Evolutionary conservation across 148 eudicot genomes (phyloP), one percentile per base, ranked within the genome.

Genomic region (Arbutus unedo): DNA sequence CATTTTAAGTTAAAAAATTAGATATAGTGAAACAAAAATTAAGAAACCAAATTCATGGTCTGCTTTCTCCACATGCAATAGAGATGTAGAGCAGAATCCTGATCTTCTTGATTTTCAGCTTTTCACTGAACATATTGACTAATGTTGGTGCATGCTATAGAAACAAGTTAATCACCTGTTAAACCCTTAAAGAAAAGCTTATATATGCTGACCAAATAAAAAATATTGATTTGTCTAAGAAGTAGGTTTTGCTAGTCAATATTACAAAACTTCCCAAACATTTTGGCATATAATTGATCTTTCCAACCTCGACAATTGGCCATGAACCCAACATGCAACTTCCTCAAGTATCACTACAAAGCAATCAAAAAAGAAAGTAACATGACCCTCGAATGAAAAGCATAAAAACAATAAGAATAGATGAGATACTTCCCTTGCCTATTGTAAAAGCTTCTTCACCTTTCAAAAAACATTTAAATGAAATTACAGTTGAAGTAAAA

Each of bases 181-280:
- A n/a, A n/a, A n/a, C n/a, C n/a, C n/a, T 44, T 41, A 56, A 18
- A 10, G 48, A 18, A 50, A 50, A 50, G 59, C 43, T 15, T 15
- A 77, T 55, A 77, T 11, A 77, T 7, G 64, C 49, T 64, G 31
- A 77, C 23, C 79, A 77, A 53, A 53, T 31, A 43, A 14, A 53
- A 31, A 5, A 54, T 54, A n/a, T n/a, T 77, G 64, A 77, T 77
- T 55, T 31, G 8, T 44, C 43, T 38, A 31, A 50, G 21, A 77
- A 5, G 50, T 5, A 38, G 60, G 64, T 31, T 76, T 23, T 15
- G 62, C 31, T 31, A 16, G 21, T 23, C 44, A 53, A 76, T 53
- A 76, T 53, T 51, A 41, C 43, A 49, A 50, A 49, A 75, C 43
- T n/a, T n/a, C n/a, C n/a, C n/a, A n/a, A n/a, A n/a, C n/a, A n/a